Evolutionary conservation across 495 filamentous ascomycete species (phyloP).

Genomic region (Cladorrhinum samala): DNA sequence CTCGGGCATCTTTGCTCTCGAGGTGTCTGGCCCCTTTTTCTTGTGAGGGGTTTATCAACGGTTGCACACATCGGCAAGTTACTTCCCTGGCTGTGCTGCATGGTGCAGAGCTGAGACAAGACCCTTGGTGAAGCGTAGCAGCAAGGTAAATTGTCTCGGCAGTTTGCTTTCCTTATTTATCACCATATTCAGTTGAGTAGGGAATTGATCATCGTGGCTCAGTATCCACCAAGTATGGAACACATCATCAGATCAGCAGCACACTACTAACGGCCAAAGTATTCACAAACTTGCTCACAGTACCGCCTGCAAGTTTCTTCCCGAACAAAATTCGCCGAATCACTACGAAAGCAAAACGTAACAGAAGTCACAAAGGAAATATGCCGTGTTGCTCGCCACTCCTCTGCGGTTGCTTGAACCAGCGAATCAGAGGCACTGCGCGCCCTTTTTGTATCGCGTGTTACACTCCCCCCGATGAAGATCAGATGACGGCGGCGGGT

Average conservation of each 20-base stretch:
- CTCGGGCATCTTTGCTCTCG: background rate
- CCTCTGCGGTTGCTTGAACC: background rate
- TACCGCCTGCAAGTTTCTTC: too few species aligned
- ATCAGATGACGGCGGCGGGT: background rate
- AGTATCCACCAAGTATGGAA: too few species aligned
- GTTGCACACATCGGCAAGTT: background rate
- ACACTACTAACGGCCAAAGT: too few species aligned
- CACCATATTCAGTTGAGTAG: background rate
- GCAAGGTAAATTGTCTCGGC: background rate
- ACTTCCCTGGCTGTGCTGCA: background rate
- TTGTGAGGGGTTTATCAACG: background rate
- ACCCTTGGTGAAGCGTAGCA: background rate
- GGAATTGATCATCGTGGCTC: too few species aligned
- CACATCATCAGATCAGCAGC: too few species aligned
- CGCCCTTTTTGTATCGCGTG: background rate
- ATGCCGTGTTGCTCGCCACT: background rate
- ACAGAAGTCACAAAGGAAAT: background rate
- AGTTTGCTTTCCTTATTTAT: background rate
- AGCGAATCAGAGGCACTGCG: background rate
- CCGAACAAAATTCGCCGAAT: too few species aligned
- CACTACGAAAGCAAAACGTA: too few species aligned
- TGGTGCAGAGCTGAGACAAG: background rate
- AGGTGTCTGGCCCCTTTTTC: background rate
- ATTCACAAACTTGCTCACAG: too few species aligned
- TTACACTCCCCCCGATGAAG: background rate